Percentiles rank a stretch among this genome's conserved stretches.
These are phyloP conservation scores for Podospora bellae-mahoneyi DNA, from an alignment of 495 filamentous ascomycete genomes.

Conservation along the genomic window DNA sequence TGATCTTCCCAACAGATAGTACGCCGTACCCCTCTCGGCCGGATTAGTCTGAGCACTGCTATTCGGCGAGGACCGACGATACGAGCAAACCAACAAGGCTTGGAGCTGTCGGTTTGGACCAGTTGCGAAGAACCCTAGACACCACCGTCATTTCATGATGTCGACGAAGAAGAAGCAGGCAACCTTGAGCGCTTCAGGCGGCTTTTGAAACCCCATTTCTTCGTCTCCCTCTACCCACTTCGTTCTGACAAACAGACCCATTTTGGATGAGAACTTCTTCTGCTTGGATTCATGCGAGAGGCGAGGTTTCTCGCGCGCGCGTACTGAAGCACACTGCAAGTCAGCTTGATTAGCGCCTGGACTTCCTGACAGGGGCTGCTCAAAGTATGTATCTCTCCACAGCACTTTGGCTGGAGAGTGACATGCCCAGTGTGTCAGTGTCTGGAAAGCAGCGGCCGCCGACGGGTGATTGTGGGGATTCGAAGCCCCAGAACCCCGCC, in stretches of 20 bases:
- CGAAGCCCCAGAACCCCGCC: background rate
- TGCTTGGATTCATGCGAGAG: background rate
- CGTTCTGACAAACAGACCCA: background rate
- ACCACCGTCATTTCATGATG: background rate
- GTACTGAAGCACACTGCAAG: constrained; percentile 22
- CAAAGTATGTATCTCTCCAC: constrained; percentile 4
- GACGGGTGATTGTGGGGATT: constrained; percentile 5
- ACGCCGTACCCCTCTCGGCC: background rate
- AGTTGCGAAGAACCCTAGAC: background rate
- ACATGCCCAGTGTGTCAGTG: background rate
- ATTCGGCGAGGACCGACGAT: constrained; percentile 5
- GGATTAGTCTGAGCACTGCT: background rate
- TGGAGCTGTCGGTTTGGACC: background rate
- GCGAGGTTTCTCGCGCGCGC: constrained; percentile 26
- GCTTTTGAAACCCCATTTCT: constrained; percentile 5
- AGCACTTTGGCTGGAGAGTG: background rate
- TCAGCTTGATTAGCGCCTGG: constrained; percentile 11
- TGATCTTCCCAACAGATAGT: background rate
- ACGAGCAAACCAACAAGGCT: constrained; percentile 8
- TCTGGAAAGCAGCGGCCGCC: constrained; percentile 6
- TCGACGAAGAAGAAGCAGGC: background rate
- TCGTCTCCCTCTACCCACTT: background rate
- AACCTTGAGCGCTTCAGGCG: background rate
- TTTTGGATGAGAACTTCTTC: background rate
- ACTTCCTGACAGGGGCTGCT: background rate